These are phyloP conservation scores for Gossypium thurberi DNA, from an alignment of 345 rosid species.

Conservation along the genomic window DNA sequence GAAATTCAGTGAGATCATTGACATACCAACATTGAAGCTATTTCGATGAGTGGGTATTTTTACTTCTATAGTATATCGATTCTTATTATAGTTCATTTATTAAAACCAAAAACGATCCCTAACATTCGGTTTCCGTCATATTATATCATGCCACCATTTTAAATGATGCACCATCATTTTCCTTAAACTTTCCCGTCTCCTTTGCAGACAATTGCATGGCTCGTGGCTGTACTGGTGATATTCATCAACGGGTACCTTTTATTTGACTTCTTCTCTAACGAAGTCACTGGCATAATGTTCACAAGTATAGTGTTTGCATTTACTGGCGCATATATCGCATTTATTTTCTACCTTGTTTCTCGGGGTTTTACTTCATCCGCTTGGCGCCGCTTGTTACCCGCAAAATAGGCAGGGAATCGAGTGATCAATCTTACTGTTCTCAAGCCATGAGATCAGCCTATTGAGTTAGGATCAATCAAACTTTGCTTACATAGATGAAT, in stretches of 20 bases:
- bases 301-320: constrained; percentile 32
- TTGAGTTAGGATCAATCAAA: neutral
- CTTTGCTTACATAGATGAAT: neutral
- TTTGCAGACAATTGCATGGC: constrained; percentile 67
- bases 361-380: constrained; percentile 34
- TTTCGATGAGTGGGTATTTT: neutral
- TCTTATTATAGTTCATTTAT: neutral
- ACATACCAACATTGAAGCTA: neutral
- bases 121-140: neutral
- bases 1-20: neutral
- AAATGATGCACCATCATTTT: neutral
- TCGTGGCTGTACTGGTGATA: constrained; percentile 76
- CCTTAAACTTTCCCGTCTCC: neutral
- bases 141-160: neutral
- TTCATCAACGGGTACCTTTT: constrained; percentile 80
- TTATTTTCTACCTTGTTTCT: constrained; percentile 61
- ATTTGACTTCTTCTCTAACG: constrained; percentile 62
- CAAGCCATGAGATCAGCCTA: neutral
- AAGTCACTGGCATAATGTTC: constrained; percentile 44
- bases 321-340: constrained; percentile 50
- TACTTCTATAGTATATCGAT: neutral
- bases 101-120: neutral
- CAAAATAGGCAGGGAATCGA: constrained; percentile 26
- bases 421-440: neutral
- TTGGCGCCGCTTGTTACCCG: constrained; percentile 26